A percentile compares a stretch with the other conserved stretches of the same genome.
Conservation (phyloP, 495 filamentous ascomycete genomes). For the Xanthoparmelia taractica region DNA sequence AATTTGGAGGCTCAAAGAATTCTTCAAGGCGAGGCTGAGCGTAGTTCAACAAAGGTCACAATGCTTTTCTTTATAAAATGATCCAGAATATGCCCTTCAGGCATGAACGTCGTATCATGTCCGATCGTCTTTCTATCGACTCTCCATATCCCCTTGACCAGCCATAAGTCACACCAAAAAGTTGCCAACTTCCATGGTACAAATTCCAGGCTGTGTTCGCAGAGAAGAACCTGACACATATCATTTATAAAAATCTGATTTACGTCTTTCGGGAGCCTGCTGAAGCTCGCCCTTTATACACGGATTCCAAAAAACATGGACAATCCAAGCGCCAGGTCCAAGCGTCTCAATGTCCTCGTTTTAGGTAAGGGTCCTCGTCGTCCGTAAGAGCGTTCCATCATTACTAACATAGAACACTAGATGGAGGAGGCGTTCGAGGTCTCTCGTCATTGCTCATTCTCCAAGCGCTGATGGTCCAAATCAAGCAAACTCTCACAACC, state of each 20-base stretch:
- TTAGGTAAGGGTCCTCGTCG: background rate
- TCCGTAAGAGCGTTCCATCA: background rate
- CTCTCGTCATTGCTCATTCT: slow-evolving; percentile 10
- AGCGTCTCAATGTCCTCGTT: slow-evolving; percentile 1
- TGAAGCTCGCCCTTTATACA: background rate
- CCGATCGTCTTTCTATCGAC: background rate
- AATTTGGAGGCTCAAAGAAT: background rate
- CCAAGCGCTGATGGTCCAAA: slow-evolving; percentile 12
- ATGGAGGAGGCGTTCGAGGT: slow-evolving; percentile 17
- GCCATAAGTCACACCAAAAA: too few species aligned
- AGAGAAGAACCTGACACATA: too few species aligned
- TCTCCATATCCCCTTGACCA: too few species aligned
- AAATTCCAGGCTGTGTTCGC: too few species aligned
- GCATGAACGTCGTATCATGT: background rate
- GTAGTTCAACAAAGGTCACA: background rate
- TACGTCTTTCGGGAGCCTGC: background rate
- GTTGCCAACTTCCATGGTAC: too few species aligned
- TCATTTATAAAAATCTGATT: too few species aligned
- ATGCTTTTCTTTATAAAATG: too few species aligned
- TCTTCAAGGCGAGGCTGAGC: slow-evolving; percentile 6
- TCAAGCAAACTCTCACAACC: slow-evolving; percentile 1
- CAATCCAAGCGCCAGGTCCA: background rate
- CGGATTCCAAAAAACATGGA: background rate
- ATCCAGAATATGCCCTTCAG: too few species aligned
- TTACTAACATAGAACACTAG: background rate